phyloP scores from a whole-genome alignment of 768 basidiomycete genomes.

The Trametes sanguinea region DNA sequence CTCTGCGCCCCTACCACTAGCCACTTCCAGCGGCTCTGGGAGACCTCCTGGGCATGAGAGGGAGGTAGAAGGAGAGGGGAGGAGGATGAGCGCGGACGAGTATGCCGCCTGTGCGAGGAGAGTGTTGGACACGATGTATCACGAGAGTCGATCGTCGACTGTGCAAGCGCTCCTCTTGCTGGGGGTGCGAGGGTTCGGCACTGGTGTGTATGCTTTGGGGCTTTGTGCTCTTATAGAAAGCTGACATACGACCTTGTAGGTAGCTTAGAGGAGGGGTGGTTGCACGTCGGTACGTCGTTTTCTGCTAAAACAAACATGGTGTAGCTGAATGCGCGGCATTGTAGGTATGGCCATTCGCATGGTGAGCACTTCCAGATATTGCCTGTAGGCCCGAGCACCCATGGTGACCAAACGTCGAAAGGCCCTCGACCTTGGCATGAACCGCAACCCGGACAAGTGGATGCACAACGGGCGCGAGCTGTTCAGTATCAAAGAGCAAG shows the following conservation, averaged over 20 bases:
- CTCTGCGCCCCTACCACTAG: neutral
- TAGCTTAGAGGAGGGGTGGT: constrained; percentile 83
- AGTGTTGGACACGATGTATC: constrained; percentile 56
- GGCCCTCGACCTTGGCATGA: constrained; percentile 81
- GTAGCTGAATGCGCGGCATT: neutral
- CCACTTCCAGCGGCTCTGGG: too few species aligned
- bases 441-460: constrained; percentile 78
- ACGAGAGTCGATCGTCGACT: constrained; percentile 69
- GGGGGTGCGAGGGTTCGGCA: constrained; percentile 83
- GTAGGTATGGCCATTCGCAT: constrained; percentile 68
- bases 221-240: neutral
- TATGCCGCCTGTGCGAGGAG: constrained; percentile 63
- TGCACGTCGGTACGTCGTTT: constrained; percentile 57
- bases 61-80: constrained; percentile 40
- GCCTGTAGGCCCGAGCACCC: too few species aligned
- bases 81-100: constrained; percentile 70
- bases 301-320: neutral
- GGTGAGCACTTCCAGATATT: constrained; percentile 39
- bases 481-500: constrained; percentile 62
- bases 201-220: constrained; percentile 46
- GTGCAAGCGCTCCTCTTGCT: constrained; percentile 82
- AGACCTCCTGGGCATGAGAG: constrained; percentile 48
- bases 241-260: constrained; percentile 30
- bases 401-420: constrained; percentile 27
- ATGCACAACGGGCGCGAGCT: constrained; percentile 57